Evolutionary conservation across 192 early-diverging fungal species (phyloP).

Genomic region (Bifiguratus adelaidae): DNA sequence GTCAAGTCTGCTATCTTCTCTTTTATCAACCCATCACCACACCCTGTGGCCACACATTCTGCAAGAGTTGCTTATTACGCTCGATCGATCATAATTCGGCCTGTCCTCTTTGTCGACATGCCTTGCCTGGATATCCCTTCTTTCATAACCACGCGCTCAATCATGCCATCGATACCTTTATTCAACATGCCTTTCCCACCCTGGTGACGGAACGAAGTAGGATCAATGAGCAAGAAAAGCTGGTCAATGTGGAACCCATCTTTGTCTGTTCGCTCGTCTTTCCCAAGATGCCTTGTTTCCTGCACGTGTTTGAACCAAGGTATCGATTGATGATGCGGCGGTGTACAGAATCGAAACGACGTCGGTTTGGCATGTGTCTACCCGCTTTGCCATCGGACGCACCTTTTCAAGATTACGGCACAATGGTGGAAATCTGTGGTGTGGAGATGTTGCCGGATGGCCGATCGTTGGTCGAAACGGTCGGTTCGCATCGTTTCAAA

Average conservation of each 20-base stretch:
- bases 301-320: conserved; percentile 55
- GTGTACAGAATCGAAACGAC: conserved; percentile 25
- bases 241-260: too few relatives aligned
- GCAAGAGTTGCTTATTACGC: conserved; percentile 39
- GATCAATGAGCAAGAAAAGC: too few relatives aligned
- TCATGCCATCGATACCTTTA: too few relatives aligned
- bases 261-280: conserved; percentile 44
- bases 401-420: conserved; percentile 30
- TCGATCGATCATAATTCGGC: conserved; percentile 47
- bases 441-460: conserved; percentile 33
- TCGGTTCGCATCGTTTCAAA: conserved; percentile 33
- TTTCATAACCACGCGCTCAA: too few relatives aligned
- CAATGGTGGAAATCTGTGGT: conserved; percentile 31
- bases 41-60: conserved; percentile 56
- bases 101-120: too few relatives aligned
- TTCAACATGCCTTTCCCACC: too few relatives aligned
- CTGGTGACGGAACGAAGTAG: too few relatives aligned
- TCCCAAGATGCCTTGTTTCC: conserved; percentile 43
- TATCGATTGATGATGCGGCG: conserved; percentile 47
- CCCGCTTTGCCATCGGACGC: conserved; percentile 7
- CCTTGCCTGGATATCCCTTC: too few relatives aligned
- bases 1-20: conserved; percentile 42
- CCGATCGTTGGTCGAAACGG: conserved; percentile 34
- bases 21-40: conserved; percentile 47
- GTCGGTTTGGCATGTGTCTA: conserved; percentile 44